A percentile compares a stretch with the other conserved stretches of the same genome.
phyloP scores from a whole-genome alignment of 2,329 filamentous ascomycete species.

The Tolypocladium ovalisporum region DNA sequence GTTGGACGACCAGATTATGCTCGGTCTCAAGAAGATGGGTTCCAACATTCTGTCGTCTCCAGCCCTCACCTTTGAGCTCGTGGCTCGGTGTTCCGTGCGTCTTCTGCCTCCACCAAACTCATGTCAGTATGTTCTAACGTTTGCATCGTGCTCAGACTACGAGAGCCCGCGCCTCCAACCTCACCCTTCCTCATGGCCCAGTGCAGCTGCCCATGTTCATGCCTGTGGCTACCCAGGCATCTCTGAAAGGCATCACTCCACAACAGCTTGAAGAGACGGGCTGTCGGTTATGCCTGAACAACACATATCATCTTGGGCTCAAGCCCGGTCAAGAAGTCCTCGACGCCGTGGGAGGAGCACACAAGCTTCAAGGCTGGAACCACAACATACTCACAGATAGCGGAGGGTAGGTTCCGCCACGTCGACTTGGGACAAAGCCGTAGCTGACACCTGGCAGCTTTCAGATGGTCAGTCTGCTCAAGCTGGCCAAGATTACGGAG shows the following conservation, averaged over 20 bases:
- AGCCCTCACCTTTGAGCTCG: conserved; percentile 68
- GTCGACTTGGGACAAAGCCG: not conserved
- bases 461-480: conserved; percentile 95
- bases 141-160: conserved; percentile 55
- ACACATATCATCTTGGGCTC: conserved; percentile 92
- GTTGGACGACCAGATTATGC: conserved; percentile 11
- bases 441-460: conserved; percentile 46
- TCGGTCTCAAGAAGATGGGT: conserved; percentile 32
- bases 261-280: conserved; percentile 83
- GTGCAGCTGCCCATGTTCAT: conserved; percentile 93
- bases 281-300: conserved; percentile 89
- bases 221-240: conserved; percentile 95
- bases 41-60: conserved; percentile 43
- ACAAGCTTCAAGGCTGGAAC: conserved; percentile 90
- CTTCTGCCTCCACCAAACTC: not conserved
- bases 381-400: conserved; percentile 86
- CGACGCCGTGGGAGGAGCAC: conserved; percentile 80
- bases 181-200: conserved; percentile 83
- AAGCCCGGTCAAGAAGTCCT: conserved; percentile 89
- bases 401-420: conserved; percentile 42
- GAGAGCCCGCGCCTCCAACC: conserved; percentile 78
- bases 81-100: conserved; percentile 70
- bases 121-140: conserved; percentile 7
- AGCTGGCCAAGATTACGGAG: conserved; percentile 88
- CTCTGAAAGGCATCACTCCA: conserved; percentile 86